Base-by-base conservation (phyloP, 306 rosid genomes). In the Adenanthera pavonina region DNA sequence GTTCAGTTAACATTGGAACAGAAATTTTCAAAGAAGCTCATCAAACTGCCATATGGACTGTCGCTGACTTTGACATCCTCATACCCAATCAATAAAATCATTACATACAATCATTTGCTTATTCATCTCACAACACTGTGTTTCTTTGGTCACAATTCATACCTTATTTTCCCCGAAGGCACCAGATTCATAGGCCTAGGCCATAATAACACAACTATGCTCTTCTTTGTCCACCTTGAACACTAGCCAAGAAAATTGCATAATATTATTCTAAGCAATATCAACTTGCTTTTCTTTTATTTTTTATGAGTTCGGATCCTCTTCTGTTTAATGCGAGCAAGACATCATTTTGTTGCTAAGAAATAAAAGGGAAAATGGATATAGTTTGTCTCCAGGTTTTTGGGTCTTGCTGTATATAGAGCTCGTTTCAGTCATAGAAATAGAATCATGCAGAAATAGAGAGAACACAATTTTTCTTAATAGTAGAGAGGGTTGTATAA, bases 31-130 rank as follows among this genome's bases (percentile, higher is more conserved):
- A 75, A 75, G 80, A 75, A n/a, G 70, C 75, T 41, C 14, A 75
- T 7, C 76, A 81, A 44, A 70, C 17, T 41, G 85, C 85, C 52
- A 79, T 67, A 44, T 81, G 85, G 85, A 81, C 76, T 43, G 84
- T 81, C 35, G 34, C 14, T 3, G 76, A 68, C 16, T 75, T 81
- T 75, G 81, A 81, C 72, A 81, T 81, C 41, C 77, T 82, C 20
- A 20, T 69, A 43, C 43, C 72, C 64, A 68, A 61, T 25, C 25
- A 71, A 33, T 75, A 79, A 66, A 67, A 43, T 15, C 20, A 69
- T 36, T 16, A 1, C 0, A 13, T 11, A 64, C 12, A 12, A 16
- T 72, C 80, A 47, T 62, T 66, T 44, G 19, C 36, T n/a, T 60
- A 34, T 52, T 73, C 75, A 19, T 72, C 83, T 19, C n/a, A 72